Evolutionary conservation across 2,329 filamentous ascomycete species (phyloP), one percentile per base, ranked within the genome.

Genomic region (Paecilomyces sp.): DNA sequence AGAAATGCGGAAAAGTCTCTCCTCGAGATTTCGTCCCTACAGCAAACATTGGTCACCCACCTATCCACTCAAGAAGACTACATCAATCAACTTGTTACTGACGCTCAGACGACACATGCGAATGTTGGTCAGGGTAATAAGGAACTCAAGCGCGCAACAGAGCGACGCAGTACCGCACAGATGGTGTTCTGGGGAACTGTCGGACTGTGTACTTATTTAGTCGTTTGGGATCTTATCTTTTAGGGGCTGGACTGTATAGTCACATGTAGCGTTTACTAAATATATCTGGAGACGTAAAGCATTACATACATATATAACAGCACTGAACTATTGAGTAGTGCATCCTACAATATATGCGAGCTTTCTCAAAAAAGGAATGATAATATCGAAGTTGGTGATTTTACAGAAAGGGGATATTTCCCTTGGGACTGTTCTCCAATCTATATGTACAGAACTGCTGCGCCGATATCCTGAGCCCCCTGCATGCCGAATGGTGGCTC

Each of bases 111-210:
- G 33, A 97, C 92, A 9, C 85, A 88, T 28, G 89, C 93, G 71
- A 97, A 97, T 70, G 85, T 99, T 56, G 89, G 89, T 13, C 87
- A 87, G 60, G 94, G 93, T 18, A 99, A 99, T 78, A 90, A 89
- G 76, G 88, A 97, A 79, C 80, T 99, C 57, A 94, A 94, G 77
- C 87, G 88, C 70, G 94, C 93, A 30, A 86, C 84, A 0, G 83
- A 90, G 71, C 81, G 87, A 65, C 82, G 84, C 47, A 91, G 89
- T 75, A 83, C 87, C 52, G 90, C 90, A 31, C 86, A 88, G 70
- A 87, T 87, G 66, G 90, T 91, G 0, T 93, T 93, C 67, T 92
- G 89, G 72, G 88, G 87, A n/a, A 89, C 89, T 3, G 86, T 88
- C 60, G 87, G 88, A 1, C 75, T 94, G 56, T 92, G 90, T 73